Conservation (phyloP, 345 rosid species). For the Gossypium turneri region DNA sequence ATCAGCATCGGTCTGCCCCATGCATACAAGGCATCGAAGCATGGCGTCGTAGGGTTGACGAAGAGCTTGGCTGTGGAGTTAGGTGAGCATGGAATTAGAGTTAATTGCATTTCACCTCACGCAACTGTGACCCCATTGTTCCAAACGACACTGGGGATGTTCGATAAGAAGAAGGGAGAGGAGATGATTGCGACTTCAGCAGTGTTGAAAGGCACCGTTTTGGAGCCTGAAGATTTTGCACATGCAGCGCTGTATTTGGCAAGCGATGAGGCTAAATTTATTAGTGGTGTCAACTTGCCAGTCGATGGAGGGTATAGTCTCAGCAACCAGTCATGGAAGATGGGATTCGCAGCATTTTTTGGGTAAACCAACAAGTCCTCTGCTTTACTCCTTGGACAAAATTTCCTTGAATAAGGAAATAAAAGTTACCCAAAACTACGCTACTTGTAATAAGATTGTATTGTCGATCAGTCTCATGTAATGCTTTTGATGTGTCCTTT, state of each 20-base stretch:
- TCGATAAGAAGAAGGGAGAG: slow-evolving; percentile 15
- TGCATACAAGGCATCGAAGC: slow-evolving; percentile 40
- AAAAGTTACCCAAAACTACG: neutral
- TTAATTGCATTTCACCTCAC: slow-evolving; percentile 45
- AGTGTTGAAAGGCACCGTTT: slow-evolving; percentile 38
- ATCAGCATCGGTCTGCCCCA: slow-evolving; percentile 22
- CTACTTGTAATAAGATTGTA: neutral
- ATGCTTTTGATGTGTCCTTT: neutral
- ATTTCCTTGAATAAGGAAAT: neutral
- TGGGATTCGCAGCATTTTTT: slow-evolving; percentile 5
- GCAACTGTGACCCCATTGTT: neutral
- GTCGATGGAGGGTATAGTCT: slow-evolving; percentile 47
- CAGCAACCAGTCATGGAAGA: slow-evolving; percentile 29
- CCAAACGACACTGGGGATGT: neutral
- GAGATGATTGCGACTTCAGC: slow-evolving; percentile 12
- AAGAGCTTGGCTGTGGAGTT: neutral
- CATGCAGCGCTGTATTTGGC: slow-evolving; percentile 47
- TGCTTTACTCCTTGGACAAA: neutral
- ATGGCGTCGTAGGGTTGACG: neutral
- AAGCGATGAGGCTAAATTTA: slow-evolving; percentile 47
- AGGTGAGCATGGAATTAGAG: slow-evolving; percentile 8
- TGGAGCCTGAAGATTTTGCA: slow-evolving; percentile 45
- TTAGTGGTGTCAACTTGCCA: slow-evolving; percentile 46
- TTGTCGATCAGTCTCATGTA: neutral
- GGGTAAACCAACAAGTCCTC: neutral